These are phyloP conservation scores for Septoria petroselini DNA, from an alignment of 2,329 filamentous ascomycete species.

Conservation along the genomic window DNA sequence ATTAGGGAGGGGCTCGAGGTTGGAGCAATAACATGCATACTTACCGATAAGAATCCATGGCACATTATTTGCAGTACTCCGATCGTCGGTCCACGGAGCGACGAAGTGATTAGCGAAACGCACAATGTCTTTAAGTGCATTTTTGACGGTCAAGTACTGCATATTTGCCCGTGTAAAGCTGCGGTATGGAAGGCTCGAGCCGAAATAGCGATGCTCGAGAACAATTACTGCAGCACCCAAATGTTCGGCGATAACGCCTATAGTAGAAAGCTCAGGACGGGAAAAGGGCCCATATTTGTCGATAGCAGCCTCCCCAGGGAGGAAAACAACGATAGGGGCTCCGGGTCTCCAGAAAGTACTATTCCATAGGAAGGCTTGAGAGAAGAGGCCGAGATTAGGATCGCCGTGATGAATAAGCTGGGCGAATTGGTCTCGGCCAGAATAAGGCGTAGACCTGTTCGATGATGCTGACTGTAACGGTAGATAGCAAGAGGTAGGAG, in stretches of 20 bases:
- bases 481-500: background rate
- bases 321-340: background rate
- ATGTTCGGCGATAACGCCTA: slow-evolving; percentile 50
- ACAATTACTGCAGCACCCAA: slow-evolving; percentile 54
- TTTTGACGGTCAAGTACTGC: slow-evolving; percentile 53
- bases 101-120: background rate
- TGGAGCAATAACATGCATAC: background rate
- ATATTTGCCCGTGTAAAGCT: slow-evolving; percentile 53
- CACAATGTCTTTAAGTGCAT: slow-evolving; percentile 54
- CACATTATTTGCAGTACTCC: slow-evolving; percentile 50
- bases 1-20: no score
- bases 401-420: background rate
- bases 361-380: background rate
- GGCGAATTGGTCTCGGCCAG: background rate
- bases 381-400: background rate
- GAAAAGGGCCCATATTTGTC: background rate
- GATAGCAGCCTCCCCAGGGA: background rate
- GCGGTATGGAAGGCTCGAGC: slow-evolving; percentile 53
- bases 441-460: background rate
- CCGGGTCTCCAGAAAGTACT: background rate
- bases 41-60: slow-evolving; percentile 52
- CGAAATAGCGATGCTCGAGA: slow-evolving; percentile 59
- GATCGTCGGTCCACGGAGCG: slow-evolving; percentile 41
- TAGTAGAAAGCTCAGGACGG: slow-evolving; percentile 1
- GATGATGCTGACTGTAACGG: background rate